Conservation (phyloP, 257 asterid species). For the Scutellaria baicalensis region DNA sequence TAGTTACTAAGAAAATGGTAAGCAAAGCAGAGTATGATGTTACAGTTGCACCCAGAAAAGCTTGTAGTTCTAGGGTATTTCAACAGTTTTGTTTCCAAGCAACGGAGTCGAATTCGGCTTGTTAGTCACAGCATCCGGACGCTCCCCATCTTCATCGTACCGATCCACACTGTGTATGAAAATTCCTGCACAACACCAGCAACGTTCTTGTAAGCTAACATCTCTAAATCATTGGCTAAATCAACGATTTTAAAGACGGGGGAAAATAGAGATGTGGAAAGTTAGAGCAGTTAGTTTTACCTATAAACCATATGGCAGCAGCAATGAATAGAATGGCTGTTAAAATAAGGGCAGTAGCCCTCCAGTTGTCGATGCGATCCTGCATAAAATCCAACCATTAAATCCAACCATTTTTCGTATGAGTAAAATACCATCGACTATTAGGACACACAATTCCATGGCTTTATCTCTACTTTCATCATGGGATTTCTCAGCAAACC, state of each 20-base stretch:
- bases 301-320: slow-evolving; percentile 74
- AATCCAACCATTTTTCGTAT: too few species aligned
- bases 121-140: slow-evolving; percentile 18
- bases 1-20: too few species aligned
- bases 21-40: neutral
- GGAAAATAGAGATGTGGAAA: neutral
- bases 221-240: too few species aligned
- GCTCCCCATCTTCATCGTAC: slow-evolving; percentile 54
- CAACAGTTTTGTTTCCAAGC: slow-evolving; percentile 45
- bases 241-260: too few species aligned
- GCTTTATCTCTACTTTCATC: too few species aligned
- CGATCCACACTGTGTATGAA: slow-evolving; percentile 72
- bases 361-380: slow-evolving; percentile 89
- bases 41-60: neutral
- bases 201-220: too few species aligned
- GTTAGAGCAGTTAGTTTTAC: slow-evolving; percentile 17
- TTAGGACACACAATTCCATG: neutral
- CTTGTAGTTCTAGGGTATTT: slow-evolving; percentile 8
- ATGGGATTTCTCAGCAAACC: too few species aligned
- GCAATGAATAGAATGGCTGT: slow-evolving; percentile 76
- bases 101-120: slow-evolving; percentile 51
- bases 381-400: slow-evolving; percentile 26
- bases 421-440: neutral
- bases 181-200: slow-evolving; percentile 38
- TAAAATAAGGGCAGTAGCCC: slow-evolving; percentile 61